A percentile compares a stretch with the other conserved stretches of the same genome.
Conservation (phyloP, 352 stramenopile species). For the Halophytophthora batemanensis region DNA sequence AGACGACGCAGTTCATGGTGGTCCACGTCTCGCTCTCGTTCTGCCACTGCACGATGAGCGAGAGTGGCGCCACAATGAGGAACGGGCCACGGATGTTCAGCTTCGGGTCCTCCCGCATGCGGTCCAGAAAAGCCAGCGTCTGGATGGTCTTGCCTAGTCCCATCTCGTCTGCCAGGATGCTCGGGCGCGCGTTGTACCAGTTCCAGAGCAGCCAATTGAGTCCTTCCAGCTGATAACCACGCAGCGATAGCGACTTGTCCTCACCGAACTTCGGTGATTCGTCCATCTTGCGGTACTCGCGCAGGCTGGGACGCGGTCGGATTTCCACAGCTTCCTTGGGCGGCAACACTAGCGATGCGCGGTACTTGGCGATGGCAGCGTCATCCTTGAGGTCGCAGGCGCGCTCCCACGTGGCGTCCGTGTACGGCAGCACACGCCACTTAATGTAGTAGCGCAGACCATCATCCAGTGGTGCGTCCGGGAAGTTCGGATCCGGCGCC, state of each 20-base stretch:
- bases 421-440: slow-evolving; percentile 85
- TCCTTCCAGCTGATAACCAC: slow-evolving; percentile 85
- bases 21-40: slow-evolving; percentile 99
- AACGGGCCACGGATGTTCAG: slow-evolving; percentile 93
- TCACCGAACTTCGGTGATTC: slow-evolving; percentile 70
- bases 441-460: slow-evolving; percentile 85
- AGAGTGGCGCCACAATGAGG: slow-evolving; percentile 98
- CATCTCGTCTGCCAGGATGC: slow-evolving; percentile 90
- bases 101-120: slow-evolving; percentile 88
- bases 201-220: slow-evolving; percentile 90
- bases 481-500: slow-evolving; percentile 40
- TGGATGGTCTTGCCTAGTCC: slow-evolving; percentile 94
- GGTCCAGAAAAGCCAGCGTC: slow-evolving; percentile 92
- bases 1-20: slow-evolving; percentile 98
- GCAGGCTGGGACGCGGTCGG: slow-evolving; percentile 62
- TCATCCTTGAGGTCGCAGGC: slow-evolving; percentile 87
- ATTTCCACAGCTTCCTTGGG: slow-evolving; percentile 58
- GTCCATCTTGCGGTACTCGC: slow-evolving; percentile 86
- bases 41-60: slow-evolving; percentile 99
- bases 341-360: slow-evolving; percentile 48
- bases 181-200: slow-evolving; percentile 87
- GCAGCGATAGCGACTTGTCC: slow-evolving; percentile 68
- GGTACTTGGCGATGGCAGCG: slow-evolving; percentile 73
- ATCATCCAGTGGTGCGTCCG: slow-evolving; percentile 81
- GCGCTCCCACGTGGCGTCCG: slow-evolving; percentile 85